Base-by-base conservation (phyloP, 78 protist species). In the Tieghemostelium lacteum region DNA sequence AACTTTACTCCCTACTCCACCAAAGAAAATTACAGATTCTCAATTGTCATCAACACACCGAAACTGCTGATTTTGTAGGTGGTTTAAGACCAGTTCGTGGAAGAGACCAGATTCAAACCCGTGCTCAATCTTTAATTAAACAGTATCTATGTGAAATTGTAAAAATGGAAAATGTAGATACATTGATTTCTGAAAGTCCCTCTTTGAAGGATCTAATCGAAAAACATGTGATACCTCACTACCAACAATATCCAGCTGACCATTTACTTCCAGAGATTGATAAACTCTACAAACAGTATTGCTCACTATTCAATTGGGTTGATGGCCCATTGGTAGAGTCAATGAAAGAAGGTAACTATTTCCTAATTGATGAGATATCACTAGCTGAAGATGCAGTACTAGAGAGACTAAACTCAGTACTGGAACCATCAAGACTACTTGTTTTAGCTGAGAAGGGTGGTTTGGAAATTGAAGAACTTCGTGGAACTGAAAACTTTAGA, bases 341-440 rank as follows among this genome's bases (percentile, higher is more conserved):
- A 31, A 98, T 99, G 99, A 36, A 75, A 17, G 55, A 22, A 1
- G 99, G 99, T 28, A 89, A 97, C 28, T 6, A 94, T 39, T 89
- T 99, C 60, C 87, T 99, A 31, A 28, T 98, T 29, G 99, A 99
- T 61, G 99, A 99, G 87, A 96, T 99, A 5, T 97, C 99, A 1
- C 95, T 99, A 0, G 99, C 99, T 0, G 99, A 98, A 29, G 99
- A 99, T 93, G 94, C 99, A 0, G 99, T 99, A 29, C 96, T 99
- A 20, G 99, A 99, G 86, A 75, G 99, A 17, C 71, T 99, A 62
- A 99, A 99, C 95, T 70, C 97, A 2, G 99, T 99, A 34, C 94
- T 99, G 24, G 99, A 99, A 89, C 97, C 99, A 12, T 62, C 73
- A 6, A 61, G 99, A 6, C 37, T 78, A 22, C 74, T 99, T 17